A percentile compares a stretch with the other conserved stretches of the same genome.
Conservation (phyloP, 2,329 filamentous ascomycete species). For the Cercospora sp. region DNA sequence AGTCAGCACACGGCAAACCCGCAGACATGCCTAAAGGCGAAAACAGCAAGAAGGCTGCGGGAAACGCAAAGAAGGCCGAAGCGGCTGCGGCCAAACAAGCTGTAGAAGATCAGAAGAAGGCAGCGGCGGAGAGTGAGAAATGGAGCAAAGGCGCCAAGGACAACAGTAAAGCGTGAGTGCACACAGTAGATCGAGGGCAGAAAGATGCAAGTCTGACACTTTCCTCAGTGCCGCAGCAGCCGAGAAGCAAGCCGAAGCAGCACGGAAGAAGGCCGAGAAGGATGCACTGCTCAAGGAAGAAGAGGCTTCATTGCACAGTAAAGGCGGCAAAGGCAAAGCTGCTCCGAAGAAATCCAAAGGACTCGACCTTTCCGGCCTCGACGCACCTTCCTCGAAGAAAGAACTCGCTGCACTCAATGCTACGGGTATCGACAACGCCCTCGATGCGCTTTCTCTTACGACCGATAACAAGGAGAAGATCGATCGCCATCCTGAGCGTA, state of each 20-base stretch:
- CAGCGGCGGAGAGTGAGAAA: slow-evolving; percentile 68
- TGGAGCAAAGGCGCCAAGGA: slow-evolving; percentile 88
- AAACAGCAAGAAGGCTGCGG: slow-evolving; percentile 83
- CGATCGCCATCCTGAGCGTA: slow-evolving; percentile 83
- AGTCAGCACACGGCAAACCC: neutral
- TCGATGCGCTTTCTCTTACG: slow-evolving; percentile 78
- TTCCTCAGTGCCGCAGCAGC: slow-evolving; percentile 73
- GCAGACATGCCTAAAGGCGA: slow-evolving; percentile 51
- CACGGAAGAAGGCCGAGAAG: slow-evolving; percentile 88
- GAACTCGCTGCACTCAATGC: slow-evolving; percentile 68
- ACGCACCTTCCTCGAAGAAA: slow-evolving; percentile 53
- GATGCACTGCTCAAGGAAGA: slow-evolving; percentile 82
- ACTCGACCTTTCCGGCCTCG: slow-evolving; percentile 74
- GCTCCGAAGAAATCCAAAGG: slow-evolving; percentile 60
- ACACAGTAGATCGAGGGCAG: neutral
- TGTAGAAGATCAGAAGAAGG: slow-evolving; percentile 64
- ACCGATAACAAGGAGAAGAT: slow-evolving; percentile 65
- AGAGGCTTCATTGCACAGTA: slow-evolving; percentile 66
- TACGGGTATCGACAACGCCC: slow-evolving; percentile 86
- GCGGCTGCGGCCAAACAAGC: slow-evolving; percentile 78
- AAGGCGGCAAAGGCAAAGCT: slow-evolving; percentile 69
- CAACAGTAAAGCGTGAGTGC: slow-evolving; percentile 77
- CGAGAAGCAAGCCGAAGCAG: slow-evolving; percentile 77
- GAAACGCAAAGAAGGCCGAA: slow-evolving; percentile 91
- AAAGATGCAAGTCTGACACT: slow-evolving; percentile 13